phyloP scores from a whole-genome alignment of 129 eudicot species.

The Pseudognaphalium luteoalbum region DNA sequence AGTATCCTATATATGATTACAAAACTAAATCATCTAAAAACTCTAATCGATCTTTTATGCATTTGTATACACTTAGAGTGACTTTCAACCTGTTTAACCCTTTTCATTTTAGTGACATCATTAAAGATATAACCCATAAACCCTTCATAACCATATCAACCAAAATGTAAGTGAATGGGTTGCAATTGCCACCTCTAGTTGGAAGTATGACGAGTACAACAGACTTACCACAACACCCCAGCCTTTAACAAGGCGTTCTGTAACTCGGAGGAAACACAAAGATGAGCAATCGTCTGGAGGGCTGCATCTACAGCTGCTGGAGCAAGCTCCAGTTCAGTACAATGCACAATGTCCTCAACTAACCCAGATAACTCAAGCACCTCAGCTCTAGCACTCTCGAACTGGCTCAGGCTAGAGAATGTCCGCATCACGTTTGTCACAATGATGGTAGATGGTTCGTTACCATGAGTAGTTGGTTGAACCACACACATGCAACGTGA shows the following conservation, averaged over 20 bases:
- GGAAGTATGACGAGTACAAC: neutral
- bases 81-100: conserved; percentile 5
- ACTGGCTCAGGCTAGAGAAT: conserved; percentile 77
- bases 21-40: neutral
- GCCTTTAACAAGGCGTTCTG: conserved; percentile 85
- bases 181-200: neutral
- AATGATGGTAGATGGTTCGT: conserved; percentile 81
- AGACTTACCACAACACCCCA: conserved; percentile 81
- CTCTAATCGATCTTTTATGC: neutral
- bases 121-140: neutral
- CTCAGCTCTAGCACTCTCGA: conserved; percentile 86
- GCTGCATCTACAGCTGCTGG: conserved; percentile 91
- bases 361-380: conserved; percentile 76
- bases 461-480: conserved; percentile 87
- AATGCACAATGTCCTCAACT: conserved; percentile 85
- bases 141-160: neutral
- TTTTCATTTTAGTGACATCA: neutral
- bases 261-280: conserved; percentile 77
- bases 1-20: neutral
- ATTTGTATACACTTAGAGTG: neutral
- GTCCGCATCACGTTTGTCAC: conserved; percentile 84
- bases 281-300: conserved; percentile 85
- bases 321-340: conserved; percentile 94
- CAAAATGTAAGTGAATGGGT: neutral
- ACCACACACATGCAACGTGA: conserved; percentile 98